Conservation (phyloP, 352 stramenopile species). For the Pythium folliculosum region DNA sequence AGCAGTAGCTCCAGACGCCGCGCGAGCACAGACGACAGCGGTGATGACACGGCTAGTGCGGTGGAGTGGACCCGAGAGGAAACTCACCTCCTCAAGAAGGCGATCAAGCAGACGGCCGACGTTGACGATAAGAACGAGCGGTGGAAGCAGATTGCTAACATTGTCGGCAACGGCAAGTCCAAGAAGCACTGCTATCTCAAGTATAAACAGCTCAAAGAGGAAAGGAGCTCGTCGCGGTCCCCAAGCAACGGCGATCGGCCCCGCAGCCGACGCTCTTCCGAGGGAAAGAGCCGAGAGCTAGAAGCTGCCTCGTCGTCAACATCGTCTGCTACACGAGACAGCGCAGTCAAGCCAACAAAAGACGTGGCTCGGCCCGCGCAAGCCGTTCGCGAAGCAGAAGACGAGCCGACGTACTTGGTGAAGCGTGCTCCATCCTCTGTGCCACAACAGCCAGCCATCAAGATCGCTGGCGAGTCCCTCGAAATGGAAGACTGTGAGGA, state of each 20-base stretch:
- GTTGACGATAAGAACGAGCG: slow-evolving; percentile 72
- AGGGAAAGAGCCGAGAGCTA: slow-evolving; percentile 7
- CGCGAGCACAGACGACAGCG: slow-evolving; percentile 12
- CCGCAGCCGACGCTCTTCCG: slow-evolving; percentile 23
- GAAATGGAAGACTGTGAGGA: slow-evolving; percentile 62
- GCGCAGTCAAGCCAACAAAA: not conserved
- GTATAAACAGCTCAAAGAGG: slow-evolving; percentile 82
- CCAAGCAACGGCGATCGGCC: slow-evolving; percentile 4
- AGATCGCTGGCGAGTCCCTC: slow-evolving; percentile 23
- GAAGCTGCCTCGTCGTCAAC: not conserved
- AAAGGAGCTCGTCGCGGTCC: slow-evolving; percentile 37
- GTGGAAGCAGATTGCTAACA: slow-evolving; percentile 66
- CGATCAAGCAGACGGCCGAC: slow-evolving; percentile 66
- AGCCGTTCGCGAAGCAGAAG: not conserved
- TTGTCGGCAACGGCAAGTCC: slow-evolving; percentile 60
- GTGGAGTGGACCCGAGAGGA: slow-evolving; percentile 62
- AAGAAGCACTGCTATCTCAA: slow-evolving; percentile 87
- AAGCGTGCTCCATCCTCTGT: not conserved
- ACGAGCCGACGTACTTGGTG: not conserved
- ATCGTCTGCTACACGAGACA: not conserved
- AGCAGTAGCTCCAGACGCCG: slow-evolving; percentile 16
- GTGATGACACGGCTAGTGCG: slow-evolving; percentile 28
- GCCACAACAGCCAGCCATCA: not conserved
- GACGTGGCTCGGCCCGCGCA: not conserved
- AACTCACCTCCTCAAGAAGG: slow-evolving; percentile 56